These are phyloP conservation scores for Bothriochloa decipiens DNA, from an alignment of 176 grass and related monocot species.

Conservation along the genomic window DNA sequence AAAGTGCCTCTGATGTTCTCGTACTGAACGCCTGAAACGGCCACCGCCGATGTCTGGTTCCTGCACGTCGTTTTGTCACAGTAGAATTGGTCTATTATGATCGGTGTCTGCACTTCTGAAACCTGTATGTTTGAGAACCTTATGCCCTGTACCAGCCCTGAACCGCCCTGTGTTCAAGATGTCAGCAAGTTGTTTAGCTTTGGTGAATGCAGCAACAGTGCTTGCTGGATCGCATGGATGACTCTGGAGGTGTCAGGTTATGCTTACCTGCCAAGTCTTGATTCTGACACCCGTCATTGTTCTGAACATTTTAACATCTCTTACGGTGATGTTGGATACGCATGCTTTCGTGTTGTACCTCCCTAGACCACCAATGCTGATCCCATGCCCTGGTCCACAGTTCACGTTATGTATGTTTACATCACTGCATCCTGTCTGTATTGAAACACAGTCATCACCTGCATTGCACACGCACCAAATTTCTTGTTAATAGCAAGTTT, in stretches of 20 bases:
- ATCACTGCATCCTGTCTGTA: conserved; percentile 85
- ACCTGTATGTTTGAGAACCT: conserved; percentile 83
- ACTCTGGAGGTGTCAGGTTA: background rate
- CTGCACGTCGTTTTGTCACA: conserved; percentile 63
- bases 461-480: conserved; percentile 12
- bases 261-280: conserved; percentile 95
- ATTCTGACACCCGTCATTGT: conserved; percentile 96
- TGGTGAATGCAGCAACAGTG: background rate
- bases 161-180: conserved; percentile 59
- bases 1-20: conserved; percentile 83
- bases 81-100: conserved; percentile 90
- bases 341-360: conserved; percentile 90
- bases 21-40: conserved; percentile 64
- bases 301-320: conserved; percentile 86
- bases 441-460: conserved; percentile 96
- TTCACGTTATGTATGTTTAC: conserved; percentile 88
- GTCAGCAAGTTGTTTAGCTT: background rate
- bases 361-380: conserved; percentile 92
- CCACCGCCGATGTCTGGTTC: conserved; percentile 70
- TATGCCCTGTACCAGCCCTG: conserved; percentile 69
- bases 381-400: conserved; percentile 95
- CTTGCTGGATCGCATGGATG: background rate
- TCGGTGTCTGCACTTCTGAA: conserved; percentile 84
- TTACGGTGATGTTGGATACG: conserved; percentile 89
- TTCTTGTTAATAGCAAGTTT: conserved; percentile 1